Conservation (phyloP, 1,139 yeast species). For the Geotrichum australiense region DNA sequence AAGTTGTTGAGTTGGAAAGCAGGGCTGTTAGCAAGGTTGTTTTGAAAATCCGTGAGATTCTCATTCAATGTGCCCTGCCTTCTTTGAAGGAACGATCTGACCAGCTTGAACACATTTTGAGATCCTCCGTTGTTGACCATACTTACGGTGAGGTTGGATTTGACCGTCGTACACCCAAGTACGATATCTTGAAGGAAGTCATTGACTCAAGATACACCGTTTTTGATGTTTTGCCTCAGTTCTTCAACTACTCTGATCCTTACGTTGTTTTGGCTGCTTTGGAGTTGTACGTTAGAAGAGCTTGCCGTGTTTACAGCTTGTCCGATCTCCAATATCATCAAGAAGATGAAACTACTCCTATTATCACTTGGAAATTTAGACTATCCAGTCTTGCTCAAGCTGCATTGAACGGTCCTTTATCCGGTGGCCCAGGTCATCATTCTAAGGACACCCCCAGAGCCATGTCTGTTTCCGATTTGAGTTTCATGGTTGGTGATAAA, state of each 20-base stretch:
- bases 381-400: slow-evolving; percentile 66
- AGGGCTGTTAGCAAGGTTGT: slow-evolving; percentile 91
- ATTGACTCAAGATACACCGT: slow-evolving; percentile 95
- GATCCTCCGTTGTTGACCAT: slow-evolving; percentile 84
- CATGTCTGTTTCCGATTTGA: slow-evolving; percentile 85
- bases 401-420: slow-evolving; percentile 36
- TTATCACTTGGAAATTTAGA: slow-evolving; percentile 86
- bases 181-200: slow-evolving; percentile 76
- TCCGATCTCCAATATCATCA: slow-evolving; percentile 65
- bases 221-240: slow-evolving; percentile 90
- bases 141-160: slow-evolving; percentile 67
- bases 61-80: slow-evolving; percentile 94
- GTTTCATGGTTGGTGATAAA: slow-evolving; percentile 67
- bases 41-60: slow-evolving; percentile 91
- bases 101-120: slow-evolving; percentile 91
- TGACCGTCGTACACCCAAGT: slow-evolving; percentile 75
- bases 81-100: slow-evolving; percentile 94
- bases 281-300: slow-evolving; percentile 92
- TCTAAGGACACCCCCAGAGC: slow-evolving; percentile 51
- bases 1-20: slow-evolving; percentile 78
- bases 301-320: slow-evolving; percentile 91
- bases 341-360: slow-evolving; percentile 47
- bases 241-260: slow-evolving; percentile 74
- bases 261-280: slow-evolving; percentile 95
- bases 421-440: slow-evolving; percentile 28